phyloP scores from a whole-genome alignment of 257 asterid genomes.

The Craterostigma plantagineum region DNA sequence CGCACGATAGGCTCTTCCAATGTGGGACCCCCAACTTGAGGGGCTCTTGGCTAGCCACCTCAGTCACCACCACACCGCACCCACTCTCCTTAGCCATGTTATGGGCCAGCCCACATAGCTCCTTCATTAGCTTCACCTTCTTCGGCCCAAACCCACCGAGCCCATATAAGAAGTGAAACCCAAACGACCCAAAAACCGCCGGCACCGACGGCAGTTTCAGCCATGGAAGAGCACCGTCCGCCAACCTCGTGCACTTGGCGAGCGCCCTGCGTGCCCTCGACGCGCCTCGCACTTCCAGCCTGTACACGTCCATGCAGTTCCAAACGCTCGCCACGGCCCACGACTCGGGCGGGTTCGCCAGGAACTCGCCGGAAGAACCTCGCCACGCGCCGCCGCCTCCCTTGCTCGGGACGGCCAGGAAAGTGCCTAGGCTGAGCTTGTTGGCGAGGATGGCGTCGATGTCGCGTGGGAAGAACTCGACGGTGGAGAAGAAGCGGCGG shows the following conservation, averaged over 20 bases:
- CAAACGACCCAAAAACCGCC: conserved; percentile 36
- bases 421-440: conserved; percentile 3
- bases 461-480: conserved; percentile 4
- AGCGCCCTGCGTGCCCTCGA: conserved; percentile 15
- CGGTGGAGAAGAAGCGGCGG: background rate
- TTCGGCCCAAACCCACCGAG: conserved; percentile 49
- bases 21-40: conserved; percentile 1
- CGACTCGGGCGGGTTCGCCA: conserved; percentile 32
- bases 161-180: conserved; percentile 48
- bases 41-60: background rate
- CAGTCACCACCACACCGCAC: conserved; percentile 33
- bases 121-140: conserved; percentile 8
- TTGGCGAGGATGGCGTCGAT: background rate
- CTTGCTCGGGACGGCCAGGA: conserved; percentile 3
- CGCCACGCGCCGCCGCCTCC: conserved; percentile 25
- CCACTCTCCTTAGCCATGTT: conserved; percentile 26
- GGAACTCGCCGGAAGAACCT: conserved; percentile 14
- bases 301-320: conserved; percentile 47
- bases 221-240: conserved; percentile 50
- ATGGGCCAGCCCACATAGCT: conserved; percentile 26
- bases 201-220: conserved; percentile 40
- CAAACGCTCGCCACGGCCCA: conserved; percentile 55
- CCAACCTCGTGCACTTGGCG: conserved; percentile 21
- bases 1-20: conserved; percentile 46
- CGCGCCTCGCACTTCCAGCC: conserved; percentile 42